Base-by-base conservation (phyloP, 345 rosid genomes). In the Erysimum cheiranthoides region DNA sequence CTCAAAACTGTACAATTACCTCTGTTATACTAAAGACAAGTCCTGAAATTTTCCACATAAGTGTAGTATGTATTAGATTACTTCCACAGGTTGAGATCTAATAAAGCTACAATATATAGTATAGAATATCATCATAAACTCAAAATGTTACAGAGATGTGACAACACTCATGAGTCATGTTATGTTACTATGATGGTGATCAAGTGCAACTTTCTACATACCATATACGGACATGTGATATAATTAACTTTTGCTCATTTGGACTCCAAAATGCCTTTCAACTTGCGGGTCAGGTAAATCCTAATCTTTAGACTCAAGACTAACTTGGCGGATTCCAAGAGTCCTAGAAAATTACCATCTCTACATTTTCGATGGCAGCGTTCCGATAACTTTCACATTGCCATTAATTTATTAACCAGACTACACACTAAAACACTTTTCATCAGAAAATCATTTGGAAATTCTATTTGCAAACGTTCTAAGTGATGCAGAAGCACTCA, bases 221-320 rank as follows among this genome's bases (percentile, higher is more conserved):
- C 27, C 11, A 70, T 46, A 5, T 43, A 71, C 5, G 34, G 66
- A 13, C 27, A 31, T 32, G 43, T 58, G 46, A 14, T 70, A 21
- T 59, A 8, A 43, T 52, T 69, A 57, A 43, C 65, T 34, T 46
- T 70, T 58, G 53, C 56, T 57, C 45, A n/a, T 57, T 32, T 57
- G 45, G 66, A 17, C 35, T 43, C 56, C 56, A 56, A 43, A 13
- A 10, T 28, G 32, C n/a, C 32, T 13, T 70, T 32, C 25, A 58
- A 34, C 66, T 32, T 45, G 66, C 43, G 57, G 46, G 11, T 58
- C 57, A 58, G 65, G 51, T 52, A 53, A 53, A 16, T 52, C 7
- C 57, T 30, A 6, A 28, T 54, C 4, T 12, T 14, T 30, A 13
- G 61, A 30, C 38, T 4, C 39, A 32, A 30, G 21, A 14, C 30